Evolutionary conservation across 345 rosid genomes (phyloP), one percentile per base, ranked within the genome.

Genomic region (Brassica incana): DNA sequence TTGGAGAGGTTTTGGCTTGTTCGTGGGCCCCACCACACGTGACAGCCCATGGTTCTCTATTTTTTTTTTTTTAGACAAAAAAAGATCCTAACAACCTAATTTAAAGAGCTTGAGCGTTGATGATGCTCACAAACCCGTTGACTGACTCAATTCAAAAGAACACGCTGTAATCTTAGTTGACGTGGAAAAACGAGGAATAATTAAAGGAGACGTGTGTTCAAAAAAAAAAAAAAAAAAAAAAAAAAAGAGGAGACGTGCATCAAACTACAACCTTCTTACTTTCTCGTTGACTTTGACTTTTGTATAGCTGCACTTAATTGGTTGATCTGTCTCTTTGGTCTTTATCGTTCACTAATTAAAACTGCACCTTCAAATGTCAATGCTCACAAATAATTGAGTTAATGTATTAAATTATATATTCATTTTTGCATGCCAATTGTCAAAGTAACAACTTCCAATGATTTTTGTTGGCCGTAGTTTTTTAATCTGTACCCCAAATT

Each of bases 211-310:
- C 73, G 73, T 20, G 23, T 20, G 23, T 20, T 20, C 23, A 20
- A 20, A 20, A 20, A 20, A 20, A 20, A 20, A 20, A 20, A 20
- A 20, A 20, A 20, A 20, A 20, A 20, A 20, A 20, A 20, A 20
- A 20, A 20, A 20, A 20, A 20, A 20, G 23, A 20, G 23, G 23
- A 20, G 23, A 20, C 23, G 23, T 45, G 80, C 74, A 61, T 23
- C 18, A 56, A 38, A 56, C 59, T 15, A 25, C n/a, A 76, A 58
- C 67, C 66, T 18, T 23, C 8, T 56, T 27, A 15, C 8, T 18
- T 36, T 12, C 7, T 23, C 30, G 20, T 76, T 76, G 74, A 68
- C 80, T 60, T 76, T 68, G 75, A 77, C 75, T 69, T 77, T 69
- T n/a, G 54, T 45, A 16, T 30, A 7, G 20, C 23, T 29, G 35